Base-by-base conservation (phyloP, 192 early-diverging fungal genomes). In the Backusella australiensis region DNA sequence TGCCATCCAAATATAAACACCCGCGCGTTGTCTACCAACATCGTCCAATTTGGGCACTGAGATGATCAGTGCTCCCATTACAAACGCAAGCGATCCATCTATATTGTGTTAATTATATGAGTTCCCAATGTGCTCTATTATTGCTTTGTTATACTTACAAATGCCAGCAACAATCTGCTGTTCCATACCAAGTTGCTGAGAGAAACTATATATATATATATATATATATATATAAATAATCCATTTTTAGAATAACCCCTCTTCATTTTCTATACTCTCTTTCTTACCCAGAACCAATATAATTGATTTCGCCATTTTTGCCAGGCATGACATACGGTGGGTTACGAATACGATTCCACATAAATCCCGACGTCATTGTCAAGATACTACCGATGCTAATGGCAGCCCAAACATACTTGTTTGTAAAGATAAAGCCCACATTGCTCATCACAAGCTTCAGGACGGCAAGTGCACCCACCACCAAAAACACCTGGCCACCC, bases 271-370 rank as follows among this genome's bases (percentile, higher is more conserved):
- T 5, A 44, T 5, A 44, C 14, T 44, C 15, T 23, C 6, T 29
- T 7, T 26, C n/a, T 59, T 78, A 78, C 77, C 91, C 92, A 49
- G 75, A 59, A 0, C 89, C 89, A 69, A 95, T 83, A 49, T 91
- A 85, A 39, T 84, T 85, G n/a, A 87, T 78, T 34, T 85, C 68
- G 6, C 89, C 89, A 70, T 91, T 77, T 4, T 84, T 73, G 34
- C 77, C 74, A 11, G 86, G 73, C 21, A 82, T 84, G 4, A 87
- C 85, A 76, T 92, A 95, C 17, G 91, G 91, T 2, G 93, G 87
- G 46, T 83, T 84, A 7, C 92, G 90, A 75, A 95, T 95, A 56
- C 89, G 88, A 80, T 95, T 94, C 92, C 91, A 94, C 94, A 95
- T 95, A 72, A 92, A 89, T 38, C 94, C 94, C 32, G 91, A 91